Evolutionary conservation across 2,329 filamentous ascomycete genomes (phyloP).

Genomic region (Cytospora mali): DNA sequence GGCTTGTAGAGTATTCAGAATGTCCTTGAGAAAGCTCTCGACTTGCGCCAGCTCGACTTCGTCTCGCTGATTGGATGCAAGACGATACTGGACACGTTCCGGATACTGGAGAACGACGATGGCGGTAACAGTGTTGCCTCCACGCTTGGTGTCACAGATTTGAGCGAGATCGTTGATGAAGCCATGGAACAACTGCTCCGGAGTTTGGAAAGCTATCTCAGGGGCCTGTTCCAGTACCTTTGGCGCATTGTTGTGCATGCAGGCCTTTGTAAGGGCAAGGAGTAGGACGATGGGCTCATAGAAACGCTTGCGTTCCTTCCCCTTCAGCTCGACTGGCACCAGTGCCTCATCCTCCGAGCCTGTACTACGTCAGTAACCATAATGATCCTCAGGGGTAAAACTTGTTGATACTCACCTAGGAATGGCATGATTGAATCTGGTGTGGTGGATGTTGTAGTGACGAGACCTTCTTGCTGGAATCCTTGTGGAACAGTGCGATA

Average conservation of each 20-base stretch:
- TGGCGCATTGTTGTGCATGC: slow-evolving; percentile 13
- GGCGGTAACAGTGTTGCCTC: slow-evolving; percentile 34
- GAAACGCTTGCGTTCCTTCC: slow-evolving; percentile 17
- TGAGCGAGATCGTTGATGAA: slow-evolving; percentile 37
- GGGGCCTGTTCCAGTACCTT: neutral
- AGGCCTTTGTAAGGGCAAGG: slow-evolving; percentile 10
- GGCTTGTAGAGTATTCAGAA: slow-evolving; percentile 28
- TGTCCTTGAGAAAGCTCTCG: slow-evolving; percentile 26
- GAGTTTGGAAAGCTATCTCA: slow-evolving; percentile 14
- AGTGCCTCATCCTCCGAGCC: neutral
- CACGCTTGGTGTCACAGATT: slow-evolving; percentile 34
- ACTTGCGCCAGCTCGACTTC: slow-evolving; percentile 13
- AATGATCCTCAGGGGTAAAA: too few species aligned
- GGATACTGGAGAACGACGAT: slow-evolving; percentile 32
- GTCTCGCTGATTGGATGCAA: slow-evolving; percentile 37
- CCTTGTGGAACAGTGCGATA: neutral
- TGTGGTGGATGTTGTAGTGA: neutral
- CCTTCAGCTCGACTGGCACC: neutral
- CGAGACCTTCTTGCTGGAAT: neutral
- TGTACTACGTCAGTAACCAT: neutral
- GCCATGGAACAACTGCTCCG: slow-evolving; percentile 31
- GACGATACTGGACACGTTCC: slow-evolving; percentile 34
- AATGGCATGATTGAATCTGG: neutral
- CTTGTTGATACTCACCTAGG: neutral
- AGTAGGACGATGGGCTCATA: slow-evolving; percentile 26